Evolutionary conservation across 257 asterid species (phyloP).

Genomic region (Vinca minor): DNA sequence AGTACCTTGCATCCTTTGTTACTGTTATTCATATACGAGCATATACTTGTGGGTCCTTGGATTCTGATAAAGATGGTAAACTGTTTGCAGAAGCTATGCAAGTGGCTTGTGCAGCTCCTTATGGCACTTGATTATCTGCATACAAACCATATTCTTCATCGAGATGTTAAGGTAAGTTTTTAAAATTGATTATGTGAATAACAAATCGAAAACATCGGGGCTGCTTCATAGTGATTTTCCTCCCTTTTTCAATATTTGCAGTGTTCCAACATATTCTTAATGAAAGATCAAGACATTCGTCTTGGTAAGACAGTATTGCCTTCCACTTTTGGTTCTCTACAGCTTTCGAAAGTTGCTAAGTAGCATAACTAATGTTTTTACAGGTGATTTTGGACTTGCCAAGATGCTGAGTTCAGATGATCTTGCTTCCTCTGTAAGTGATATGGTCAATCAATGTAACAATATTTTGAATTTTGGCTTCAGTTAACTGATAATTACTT

Average conservation of each 20-base stretch:
- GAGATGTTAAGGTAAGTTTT: conserved; percentile 75
- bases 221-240: conserved; percentile 10
- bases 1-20: neutral
- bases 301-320: conserved; percentile 49
- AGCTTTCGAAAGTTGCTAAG: neutral
- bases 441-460: conserved; percentile 14
- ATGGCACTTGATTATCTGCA: conserved; percentile 90
- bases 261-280: conserved; percentile 90
- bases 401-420: conserved; percentile 79
- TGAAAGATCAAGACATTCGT: conserved; percentile 77
- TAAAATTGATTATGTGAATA: conserved; percentile 15
- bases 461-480: conserved; percentile 7
- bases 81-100: conserved; percentile 61
- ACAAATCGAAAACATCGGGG: conserved; percentile 8
- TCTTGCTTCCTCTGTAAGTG: conserved; percentile 82
- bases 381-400: conserved; percentile 98
- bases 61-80: conserved; percentile 15
- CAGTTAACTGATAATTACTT: conserved; percentile 15
- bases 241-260: conserved; percentile 32
- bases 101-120: conserved; percentile 90
- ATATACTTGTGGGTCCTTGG: conserved; percentile 2
- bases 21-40: neutral
- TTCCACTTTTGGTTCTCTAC: conserved; percentile 4
- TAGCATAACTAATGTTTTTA: conserved; percentile 9
- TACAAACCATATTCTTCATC: conserved; percentile 78